Evolutionary conservation across 176 grass and related monocot genomes (phyloP), one percentile per base, ranked within the genome.

Genomic region (maize (Zea mays)): DNA sequence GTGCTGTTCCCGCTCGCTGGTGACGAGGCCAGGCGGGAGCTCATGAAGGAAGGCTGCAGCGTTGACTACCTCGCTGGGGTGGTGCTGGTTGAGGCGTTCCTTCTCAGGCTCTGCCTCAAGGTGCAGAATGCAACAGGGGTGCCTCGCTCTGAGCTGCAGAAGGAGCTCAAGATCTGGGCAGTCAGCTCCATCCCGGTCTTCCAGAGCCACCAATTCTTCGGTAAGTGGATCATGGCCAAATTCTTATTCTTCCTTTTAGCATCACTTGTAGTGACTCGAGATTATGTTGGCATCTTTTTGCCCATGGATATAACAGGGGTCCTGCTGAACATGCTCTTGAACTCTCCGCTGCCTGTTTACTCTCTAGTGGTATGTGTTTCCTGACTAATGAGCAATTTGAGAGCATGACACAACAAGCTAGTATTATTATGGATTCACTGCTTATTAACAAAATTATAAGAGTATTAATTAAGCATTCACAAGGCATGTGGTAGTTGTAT

Each of bases 51-150:
- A 76, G 88, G 87, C 58, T 95, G 92, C 58, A 77, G 71, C 34
- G 79, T 95, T 73, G 76, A 84, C 37, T 90, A 90, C 78, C 87
- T 99, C n/a, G 92, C 92, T 5, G 92, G 85, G 45, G 80, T 87
- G 15, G 83, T 99, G 42, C 69, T 90, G 43, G 83, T 90, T 6
- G 92, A 90, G 81, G 92, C 86, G 13, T 99, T 99, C 79, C 89
- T 99, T 45, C 85, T 99, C 64, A 95, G 85, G 78, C 93, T 99
- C 63, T 88, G 87, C 66, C 91, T 95, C 76, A 95, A 87, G 79
- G 90, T 99, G 55, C 87, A 89, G 80, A 84, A 77, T 17, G 79
- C 70, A 3, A 62, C 59, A 49, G 83, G 78, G 35, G 50, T 68
- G 20, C 61, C 82, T 3, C 84, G 80, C 15, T 7, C 74, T 12